Percentiles rank a stretch among this genome's conserved stretches.
Evolutionary conservation across 441 rosid genomes (phyloP).

Genomic region (Eutrema salsugineum): DNA sequence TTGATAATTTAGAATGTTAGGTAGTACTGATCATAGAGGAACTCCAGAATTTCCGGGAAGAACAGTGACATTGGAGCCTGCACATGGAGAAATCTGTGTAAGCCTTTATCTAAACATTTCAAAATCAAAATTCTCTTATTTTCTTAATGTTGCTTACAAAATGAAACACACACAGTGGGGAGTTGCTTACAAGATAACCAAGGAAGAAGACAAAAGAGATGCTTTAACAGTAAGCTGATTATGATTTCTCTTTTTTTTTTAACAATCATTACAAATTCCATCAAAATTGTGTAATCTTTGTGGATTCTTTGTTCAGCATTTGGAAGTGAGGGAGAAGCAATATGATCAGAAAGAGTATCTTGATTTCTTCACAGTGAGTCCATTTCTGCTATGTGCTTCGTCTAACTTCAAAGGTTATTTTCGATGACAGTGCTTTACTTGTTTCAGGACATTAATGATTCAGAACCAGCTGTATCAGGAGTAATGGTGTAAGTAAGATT

Average conservation of each 20-base stretch:
- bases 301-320: constrained; percentile 40
- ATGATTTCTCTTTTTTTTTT: not conserved
- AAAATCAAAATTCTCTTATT: not conserved
- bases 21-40: constrained; percentile 95
- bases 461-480: constrained; percentile 70
- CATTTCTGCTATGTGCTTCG: not conserved
- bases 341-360: constrained; percentile 79
- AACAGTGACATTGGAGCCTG: constrained; percentile 81
- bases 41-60: constrained; percentile 82
- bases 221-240: constrained; percentile 55
- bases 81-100: constrained; percentile 74
- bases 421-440: constrained; percentile 2
- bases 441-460: constrained; percentile 57
- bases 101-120: constrained; percentile 16
- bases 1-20: constrained; percentile 26
- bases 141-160: not conserved
- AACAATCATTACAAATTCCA: not conserved
- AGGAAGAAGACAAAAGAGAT: constrained; percentile 62
- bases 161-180: constrained; percentile 63
- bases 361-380: constrained; percentile 83
- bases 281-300: not conserved
- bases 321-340: constrained; percentile 93
- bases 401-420: not conserved
- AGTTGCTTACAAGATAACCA: constrained; percentile 78
- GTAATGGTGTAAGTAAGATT: constrained; percentile 71